Percentiles rank a stretch among this genome's conserved stretches.
phyloP scores from a whole-genome alignment of 2,329 filamentous ascomycete genomes.

The Pseudocercospora pini-densiflorae region DNA sequence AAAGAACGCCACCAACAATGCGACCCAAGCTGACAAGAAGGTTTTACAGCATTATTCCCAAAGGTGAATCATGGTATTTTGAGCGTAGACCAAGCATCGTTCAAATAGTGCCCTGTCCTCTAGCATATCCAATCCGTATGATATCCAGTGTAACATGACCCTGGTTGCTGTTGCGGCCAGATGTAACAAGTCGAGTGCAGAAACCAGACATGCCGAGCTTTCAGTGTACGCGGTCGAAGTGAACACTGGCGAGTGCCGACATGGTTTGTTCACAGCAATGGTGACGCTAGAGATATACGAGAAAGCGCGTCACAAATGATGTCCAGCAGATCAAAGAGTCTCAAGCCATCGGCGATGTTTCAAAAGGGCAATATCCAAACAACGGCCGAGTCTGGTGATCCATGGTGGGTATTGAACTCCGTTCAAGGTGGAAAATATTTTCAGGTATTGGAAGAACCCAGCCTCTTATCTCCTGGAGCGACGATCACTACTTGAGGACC shows the following conservation, averaged over 20 bases:
- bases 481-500: conserved; percentile 19
- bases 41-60: neutral
- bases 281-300: neutral
- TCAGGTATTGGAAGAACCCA: neutral
- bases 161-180: neutral
- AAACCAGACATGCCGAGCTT: neutral
- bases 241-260: neutral
- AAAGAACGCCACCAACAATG: conserved; percentile 7
- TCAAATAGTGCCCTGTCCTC: neutral
- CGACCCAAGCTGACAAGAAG: neutral
- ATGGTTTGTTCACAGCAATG: neutral
- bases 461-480: conserved; percentile 20
- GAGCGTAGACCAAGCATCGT: neutral
- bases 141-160: neutral
- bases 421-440: neutral
- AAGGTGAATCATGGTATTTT: neutral
- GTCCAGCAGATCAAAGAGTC: neutral
- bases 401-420: neutral
- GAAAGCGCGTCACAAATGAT: neutral
- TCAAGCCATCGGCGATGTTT: neutral
- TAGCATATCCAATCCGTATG: neutral
- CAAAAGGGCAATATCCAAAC: neutral
- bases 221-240: neutral
- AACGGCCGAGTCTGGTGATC: neutral
- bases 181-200: neutral